Percentiles rank a stretch among this genome's conserved stretches.
These are phyloP conservation scores for Fusarium compactum DNA, from an alignment of 2,329 filamentous ascomycete genomes.

Conservation along the genomic window DNA sequence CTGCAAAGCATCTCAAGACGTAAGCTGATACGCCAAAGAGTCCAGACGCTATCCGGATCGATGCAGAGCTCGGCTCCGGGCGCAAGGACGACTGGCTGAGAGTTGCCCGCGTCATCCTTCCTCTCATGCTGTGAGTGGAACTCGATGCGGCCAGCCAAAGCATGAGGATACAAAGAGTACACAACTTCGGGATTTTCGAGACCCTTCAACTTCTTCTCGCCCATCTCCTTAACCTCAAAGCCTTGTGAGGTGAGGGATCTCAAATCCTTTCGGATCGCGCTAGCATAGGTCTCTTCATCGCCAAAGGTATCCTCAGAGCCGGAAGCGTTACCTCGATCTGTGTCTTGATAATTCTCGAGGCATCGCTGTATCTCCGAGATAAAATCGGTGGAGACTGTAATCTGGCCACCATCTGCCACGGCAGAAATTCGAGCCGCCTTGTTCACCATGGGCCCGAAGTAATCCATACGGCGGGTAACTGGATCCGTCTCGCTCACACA, in stretches of 20 bases:
- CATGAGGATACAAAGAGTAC: slow-evolving; percentile 94
- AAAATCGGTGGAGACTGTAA: slow-evolving; percentile 96
- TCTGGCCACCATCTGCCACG: slow-evolving; percentile 95
- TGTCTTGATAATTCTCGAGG: slow-evolving; percentile 88
- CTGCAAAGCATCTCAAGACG: slow-evolving; percentile 94
- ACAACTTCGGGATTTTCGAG: slow-evolving; percentile 97
- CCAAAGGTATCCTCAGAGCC: slow-evolving; percentile 76
- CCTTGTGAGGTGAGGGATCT: slow-evolving; percentile 89
- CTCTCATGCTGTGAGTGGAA: slow-evolving; percentile 69
- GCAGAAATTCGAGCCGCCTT: slow-evolving; percentile 93
- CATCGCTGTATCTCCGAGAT: slow-evolving; percentile 95
- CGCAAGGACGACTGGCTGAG: slow-evolving; percentile 71
- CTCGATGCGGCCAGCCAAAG: slow-evolving; percentile 82
- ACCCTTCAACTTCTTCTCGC: slow-evolving; percentile 94
- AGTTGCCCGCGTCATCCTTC: slow-evolving; percentile 57
- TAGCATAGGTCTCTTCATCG: slow-evolving; percentile 76
- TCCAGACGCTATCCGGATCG: slow-evolving; percentile 88
- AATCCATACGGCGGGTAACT: slow-evolving; percentile 98
- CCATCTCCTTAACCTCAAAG: slow-evolving; percentile 96
- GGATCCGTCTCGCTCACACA: slow-evolving; percentile 96
- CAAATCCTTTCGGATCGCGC: slow-evolving; percentile 86
- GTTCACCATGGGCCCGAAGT: slow-evolving; percentile 99
- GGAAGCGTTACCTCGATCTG: slow-evolving; percentile 75
- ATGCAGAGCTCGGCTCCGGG: slow-evolving; percentile 76
- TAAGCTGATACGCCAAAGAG: slow-evolving; percentile 88